A percentile compares a stretch with the other conserved stretches of the same genome.
Conservation (phyloP, 345 rosid genomes). For the Gossypium australe region DNA sequence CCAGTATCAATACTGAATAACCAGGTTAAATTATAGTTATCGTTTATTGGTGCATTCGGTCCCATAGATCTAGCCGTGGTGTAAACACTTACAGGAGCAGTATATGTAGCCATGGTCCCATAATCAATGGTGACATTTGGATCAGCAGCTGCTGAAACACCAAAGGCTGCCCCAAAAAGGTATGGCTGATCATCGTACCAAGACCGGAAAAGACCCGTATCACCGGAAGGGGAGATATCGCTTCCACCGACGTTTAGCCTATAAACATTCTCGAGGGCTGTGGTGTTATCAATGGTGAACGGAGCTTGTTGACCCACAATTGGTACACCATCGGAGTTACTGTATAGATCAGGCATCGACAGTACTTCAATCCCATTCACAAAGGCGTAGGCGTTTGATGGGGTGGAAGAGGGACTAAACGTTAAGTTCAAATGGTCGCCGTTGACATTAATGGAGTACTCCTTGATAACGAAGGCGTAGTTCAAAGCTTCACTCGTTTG, state of each 20-base stretch:
- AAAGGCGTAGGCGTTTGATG: conserved; percentile 56
- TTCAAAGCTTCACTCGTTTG: conserved; percentile 72
- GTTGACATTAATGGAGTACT: conserved; percentile 57
- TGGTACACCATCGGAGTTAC: conserved; percentile 35
- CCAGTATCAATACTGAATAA: conserved; percentile 73
- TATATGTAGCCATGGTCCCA: conserved; percentile 43
- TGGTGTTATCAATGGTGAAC: conserved; percentile 45
- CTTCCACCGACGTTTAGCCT: conserved; percentile 89
- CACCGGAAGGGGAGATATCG: conserved; percentile 66
- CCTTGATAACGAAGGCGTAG: conserved; percentile 60
- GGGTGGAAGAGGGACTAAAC: conserved; percentile 50
- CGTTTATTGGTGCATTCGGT: conserved; percentile 34
- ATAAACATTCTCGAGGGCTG: conserved; percentile 81
- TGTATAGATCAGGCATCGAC: conserved; percentile 87
- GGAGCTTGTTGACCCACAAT: conserved; percentile 37
- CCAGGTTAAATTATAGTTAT: conserved; percentile 80
- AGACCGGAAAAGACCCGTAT: conserved; percentile 73
- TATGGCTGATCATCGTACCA: conserved; percentile 78
- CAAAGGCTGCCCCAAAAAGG: conserved; percentile 51
- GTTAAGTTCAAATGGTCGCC: conserved; percentile 57
- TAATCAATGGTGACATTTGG: conserved; percentile 40
- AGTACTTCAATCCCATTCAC: conserved; percentile 92
- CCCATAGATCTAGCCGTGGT: conserved; percentile 85
- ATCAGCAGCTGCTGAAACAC: conserved; percentile 45
- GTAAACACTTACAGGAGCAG: conserved; percentile 66